Conservation (phyloP, 768 basidiomycete species). For the Lentinula aciculospora region DNA sequence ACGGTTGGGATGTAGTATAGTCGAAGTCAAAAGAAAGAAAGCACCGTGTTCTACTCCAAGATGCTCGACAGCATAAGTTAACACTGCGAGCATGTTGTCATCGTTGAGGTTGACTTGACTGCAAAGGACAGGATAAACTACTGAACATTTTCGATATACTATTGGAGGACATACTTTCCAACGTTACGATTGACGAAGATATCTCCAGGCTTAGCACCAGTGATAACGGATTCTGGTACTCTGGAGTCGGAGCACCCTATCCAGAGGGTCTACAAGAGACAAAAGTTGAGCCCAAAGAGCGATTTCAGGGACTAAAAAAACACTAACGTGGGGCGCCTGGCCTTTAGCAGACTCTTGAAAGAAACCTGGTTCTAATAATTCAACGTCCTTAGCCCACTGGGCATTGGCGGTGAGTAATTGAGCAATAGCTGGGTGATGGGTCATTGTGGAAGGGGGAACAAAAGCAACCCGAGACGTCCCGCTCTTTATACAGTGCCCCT, state of each 20-base stretch:
- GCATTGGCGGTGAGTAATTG: slow-evolving; percentile 45
- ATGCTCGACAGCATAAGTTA: slow-evolving; percentile 66
- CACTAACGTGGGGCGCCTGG: slow-evolving; percentile 59
- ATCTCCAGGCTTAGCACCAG: slow-evolving; percentile 66
- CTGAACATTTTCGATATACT: background rate
- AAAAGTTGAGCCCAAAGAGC: no score
- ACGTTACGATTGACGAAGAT: slow-evolving; percentile 85
- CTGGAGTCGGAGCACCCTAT: slow-evolving; percentile 83
- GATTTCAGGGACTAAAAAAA: background rate
- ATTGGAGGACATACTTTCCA: slow-evolving; percentile 57
- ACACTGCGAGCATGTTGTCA: slow-evolving; percentile 62
- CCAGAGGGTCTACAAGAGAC: slow-evolving; percentile 56
- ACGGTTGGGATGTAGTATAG: slow-evolving; percentile 26
- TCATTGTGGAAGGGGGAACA: slow-evolving; percentile 7
- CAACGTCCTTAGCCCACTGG: slow-evolving; percentile 65
- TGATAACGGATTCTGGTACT: slow-evolving; percentile 75
- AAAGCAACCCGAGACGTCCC: background rate
- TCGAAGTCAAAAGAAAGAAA: slow-evolving; percentile 25
- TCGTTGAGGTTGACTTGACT: slow-evolving; percentile 76
- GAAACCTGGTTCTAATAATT: slow-evolving; percentile 52
- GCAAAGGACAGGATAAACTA: slow-evolving; percentile 3
- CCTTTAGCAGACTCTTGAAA: slow-evolving; percentile 56
- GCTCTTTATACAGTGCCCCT: background rate
- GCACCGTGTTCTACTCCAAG: slow-evolving; percentile 76
- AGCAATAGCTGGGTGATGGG: slow-evolving; percentile 16